A percentile compares a stretch with the other conserved stretches of the same genome.
phyloP scores from a whole-genome alignment of 1,139 yeast genomes.

The Trichomonascaceae sp. region DNA sequence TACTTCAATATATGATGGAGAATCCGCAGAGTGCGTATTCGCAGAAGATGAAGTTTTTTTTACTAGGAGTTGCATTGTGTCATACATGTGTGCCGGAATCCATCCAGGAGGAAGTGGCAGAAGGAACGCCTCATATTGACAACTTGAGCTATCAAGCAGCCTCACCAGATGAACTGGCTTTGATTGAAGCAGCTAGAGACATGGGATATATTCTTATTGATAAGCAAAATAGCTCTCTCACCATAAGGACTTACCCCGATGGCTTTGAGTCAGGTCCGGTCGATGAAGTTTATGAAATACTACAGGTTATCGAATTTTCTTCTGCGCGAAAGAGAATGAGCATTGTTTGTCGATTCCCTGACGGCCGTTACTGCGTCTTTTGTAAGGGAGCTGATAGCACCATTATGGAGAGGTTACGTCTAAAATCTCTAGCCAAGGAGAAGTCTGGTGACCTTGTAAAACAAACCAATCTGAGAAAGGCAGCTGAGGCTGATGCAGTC shows the following conservation, averaged over 20 bases:
- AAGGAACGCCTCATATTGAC: constrained; percentile 36
- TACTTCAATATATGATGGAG: constrained; percentile 61
- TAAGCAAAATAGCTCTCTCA: constrained; percentile 52
- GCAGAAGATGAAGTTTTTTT: constrained; percentile 67
- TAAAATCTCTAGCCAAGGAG: constrained; percentile 49
- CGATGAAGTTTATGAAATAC: constrained; percentile 62
- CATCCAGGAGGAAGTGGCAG: constrained; percentile 15
- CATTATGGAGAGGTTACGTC: constrained; percentile 67
- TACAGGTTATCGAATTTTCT: constrained; percentile 80
- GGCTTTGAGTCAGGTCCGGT: constrained; percentile 65
- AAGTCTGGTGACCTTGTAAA: constrained; percentile 62
- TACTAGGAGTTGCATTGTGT: constrained; percentile 77
- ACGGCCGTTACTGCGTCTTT: constrained; percentile 66
- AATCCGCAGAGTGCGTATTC: constrained; percentile 70
- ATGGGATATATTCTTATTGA: constrained; percentile 79
- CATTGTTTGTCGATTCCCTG: constrained; percentile 71
- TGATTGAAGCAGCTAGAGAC: constrained; percentile 91
- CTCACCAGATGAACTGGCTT: constrained; percentile 93
- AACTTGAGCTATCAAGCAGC: constrained; percentile 77
- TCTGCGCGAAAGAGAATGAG: constrained; percentile 94
- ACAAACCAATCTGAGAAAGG: constrained; percentile 58
- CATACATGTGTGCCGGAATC: constrained; percentile 79
- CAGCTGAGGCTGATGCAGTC: constrained; percentile 75
- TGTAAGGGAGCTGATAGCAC: constrained; percentile 97
- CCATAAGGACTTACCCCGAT: constrained; percentile 74